A percentile compares a stretch with the other conserved stretches of the same genome.
These are phyloP conservation scores for Pisolithus orientalis DNA, from an alignment of 768 basidiomycete species.

Conservation along the genomic window DNA sequence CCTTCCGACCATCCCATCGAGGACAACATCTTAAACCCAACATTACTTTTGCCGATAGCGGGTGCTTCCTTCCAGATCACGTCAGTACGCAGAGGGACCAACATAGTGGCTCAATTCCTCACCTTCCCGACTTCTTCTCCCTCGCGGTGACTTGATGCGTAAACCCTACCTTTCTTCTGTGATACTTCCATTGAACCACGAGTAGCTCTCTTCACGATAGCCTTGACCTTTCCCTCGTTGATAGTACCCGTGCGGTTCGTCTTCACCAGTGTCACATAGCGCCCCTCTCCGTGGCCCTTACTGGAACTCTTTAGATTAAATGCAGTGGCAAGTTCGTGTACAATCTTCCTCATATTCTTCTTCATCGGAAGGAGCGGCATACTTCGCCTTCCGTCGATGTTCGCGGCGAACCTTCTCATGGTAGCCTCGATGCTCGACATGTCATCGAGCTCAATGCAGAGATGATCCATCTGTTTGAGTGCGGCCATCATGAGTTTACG, in stretches of 20 bases:
- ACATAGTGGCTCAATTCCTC: background rate
- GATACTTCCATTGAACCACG: slow-evolving; percentile 20
- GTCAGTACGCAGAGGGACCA: background rate
- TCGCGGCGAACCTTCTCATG: slow-evolving; percentile 62
- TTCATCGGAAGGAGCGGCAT: slow-evolving; percentile 77
- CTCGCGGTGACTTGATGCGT: slow-evolving; percentile 54
- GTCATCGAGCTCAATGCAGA: slow-evolving; percentile 48
- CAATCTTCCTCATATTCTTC: slow-evolving; percentile 59
- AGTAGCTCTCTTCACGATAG: slow-evolving; percentile 31
- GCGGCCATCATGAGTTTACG: slow-evolving; percentile 62
- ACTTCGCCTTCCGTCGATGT: slow-evolving; percentile 42
- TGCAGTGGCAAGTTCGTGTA: slow-evolving; percentile 75
- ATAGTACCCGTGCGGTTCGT: slow-evolving; percentile 55
- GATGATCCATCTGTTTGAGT: slow-evolving; percentile 39
- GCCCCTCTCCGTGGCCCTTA: slow-evolving; percentile 55
- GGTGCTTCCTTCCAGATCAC: slow-evolving; percentile 54
- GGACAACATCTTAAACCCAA: slow-evolving; percentile 84
- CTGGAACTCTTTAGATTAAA: slow-evolving; percentile 78
- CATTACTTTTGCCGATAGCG: slow-evolving; percentile 70
- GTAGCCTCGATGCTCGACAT: slow-evolving; percentile 61
- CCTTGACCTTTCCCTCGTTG: slow-evolving; percentile 56
- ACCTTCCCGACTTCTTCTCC: slow-evolving; percentile 83
- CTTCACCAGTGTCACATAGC: slow-evolving; percentile 77
- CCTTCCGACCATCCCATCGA: slow-evolving; percentile 93
- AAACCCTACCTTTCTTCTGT: slow-evolving; percentile 10